Evolutionary conservation across 495 filamentous ascomycete genomes (phyloP).

Genomic region (Xylaria scruposa): DNA sequence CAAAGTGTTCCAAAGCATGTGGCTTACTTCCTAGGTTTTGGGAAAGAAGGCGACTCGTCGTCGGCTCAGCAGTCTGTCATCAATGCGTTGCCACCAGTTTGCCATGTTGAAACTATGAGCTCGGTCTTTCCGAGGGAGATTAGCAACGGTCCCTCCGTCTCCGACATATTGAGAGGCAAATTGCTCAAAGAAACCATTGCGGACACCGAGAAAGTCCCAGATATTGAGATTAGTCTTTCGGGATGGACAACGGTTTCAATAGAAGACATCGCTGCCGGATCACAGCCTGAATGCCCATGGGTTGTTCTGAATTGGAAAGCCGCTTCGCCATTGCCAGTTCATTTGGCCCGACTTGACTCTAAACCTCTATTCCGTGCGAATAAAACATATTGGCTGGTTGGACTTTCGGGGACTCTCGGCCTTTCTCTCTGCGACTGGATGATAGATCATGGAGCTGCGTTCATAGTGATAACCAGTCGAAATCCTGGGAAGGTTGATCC

Average conservation of each 20-base stretch:
- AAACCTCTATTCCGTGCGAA: constrained; percentile 33
- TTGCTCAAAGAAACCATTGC: background rate
- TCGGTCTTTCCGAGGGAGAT: background rate
- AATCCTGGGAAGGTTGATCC: constrained; percentile 51
- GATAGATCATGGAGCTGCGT: constrained; percentile 54
- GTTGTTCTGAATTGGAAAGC: background rate
- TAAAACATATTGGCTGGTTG: constrained; percentile 60
- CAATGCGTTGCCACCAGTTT: background rate
- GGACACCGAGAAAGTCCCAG: background rate
- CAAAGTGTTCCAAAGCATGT: background rate
- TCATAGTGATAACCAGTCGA: constrained; percentile 59
- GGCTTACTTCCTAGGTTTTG: background rate
- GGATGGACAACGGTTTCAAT: background rate
- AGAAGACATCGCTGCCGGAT: background rate
- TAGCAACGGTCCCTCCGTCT: background rate
- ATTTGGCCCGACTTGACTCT: constrained; percentile 8
- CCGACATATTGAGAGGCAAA: background rate
- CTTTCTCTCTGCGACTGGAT: constrained; percentile 61
- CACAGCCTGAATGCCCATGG: background rate
- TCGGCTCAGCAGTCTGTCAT: background rate
- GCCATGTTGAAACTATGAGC: background rate
- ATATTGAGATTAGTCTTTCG: background rate
- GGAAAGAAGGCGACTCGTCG: background rate
- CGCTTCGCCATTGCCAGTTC: background rate
- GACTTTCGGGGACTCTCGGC: constrained; percentile 57